A percentile compares a stretch with the other conserved stretches of the same genome.
Conservation (phyloP, 2,329 filamentous ascomycete species). For the Torrubiellomyces zombiae region DNA sequence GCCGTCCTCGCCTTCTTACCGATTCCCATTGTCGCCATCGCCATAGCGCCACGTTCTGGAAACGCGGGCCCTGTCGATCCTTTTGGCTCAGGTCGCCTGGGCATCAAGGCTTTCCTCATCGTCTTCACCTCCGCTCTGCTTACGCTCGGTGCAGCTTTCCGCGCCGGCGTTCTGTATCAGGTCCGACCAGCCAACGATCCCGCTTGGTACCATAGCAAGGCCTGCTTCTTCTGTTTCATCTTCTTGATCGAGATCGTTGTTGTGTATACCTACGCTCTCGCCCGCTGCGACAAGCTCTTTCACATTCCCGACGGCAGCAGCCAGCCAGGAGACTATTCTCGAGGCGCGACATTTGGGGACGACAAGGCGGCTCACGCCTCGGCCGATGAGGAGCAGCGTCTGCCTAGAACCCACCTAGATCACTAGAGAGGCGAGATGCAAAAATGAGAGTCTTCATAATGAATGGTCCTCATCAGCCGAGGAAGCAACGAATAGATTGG, state of each 20-base stretch:
- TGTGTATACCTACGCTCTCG: slow-evolving; percentile 46
- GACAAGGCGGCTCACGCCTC: slow-evolving; percentile 9
- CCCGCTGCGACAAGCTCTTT: slow-evolving; percentile 61
- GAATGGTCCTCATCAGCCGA: too few relatives aligned
- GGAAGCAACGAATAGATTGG: too few relatives aligned
- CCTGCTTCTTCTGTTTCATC: slow-evolving; percentile 67
- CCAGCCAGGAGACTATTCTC: slow-evolving; percentile 33
- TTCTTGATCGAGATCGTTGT: slow-evolving; percentile 59
- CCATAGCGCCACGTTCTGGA: slow-evolving; percentile 30
- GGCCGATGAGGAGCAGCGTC: slow-evolving; percentile 11
- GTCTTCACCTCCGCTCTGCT: slow-evolving; percentile 41
- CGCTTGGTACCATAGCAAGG: slow-evolving; percentile 54
- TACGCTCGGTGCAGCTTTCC: slow-evolving; percentile 52
- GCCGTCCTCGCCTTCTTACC: slow-evolving; percentile 41
- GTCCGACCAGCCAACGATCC: slow-evolving; percentile 32
- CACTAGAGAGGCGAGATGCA: too few relatives aligned
- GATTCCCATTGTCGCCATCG: slow-evolving; percentile 34
- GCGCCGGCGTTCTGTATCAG: slow-evolving; percentile 41
- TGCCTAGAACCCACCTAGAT: too few relatives aligned
- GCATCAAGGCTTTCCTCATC: slow-evolving; percentile 50
- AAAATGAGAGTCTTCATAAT: too few relatives aligned
- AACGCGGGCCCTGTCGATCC: slow-evolving; percentile 28
- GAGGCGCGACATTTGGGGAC: slow-evolving; percentile 4
- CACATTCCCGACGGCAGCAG: slow-evolving; percentile 55
- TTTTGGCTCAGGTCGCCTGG: slow-evolving; percentile 46